phyloP scores from a whole-genome alignment of 148 eudicot genomes.

The Gaultheria prostrata region DNA sequence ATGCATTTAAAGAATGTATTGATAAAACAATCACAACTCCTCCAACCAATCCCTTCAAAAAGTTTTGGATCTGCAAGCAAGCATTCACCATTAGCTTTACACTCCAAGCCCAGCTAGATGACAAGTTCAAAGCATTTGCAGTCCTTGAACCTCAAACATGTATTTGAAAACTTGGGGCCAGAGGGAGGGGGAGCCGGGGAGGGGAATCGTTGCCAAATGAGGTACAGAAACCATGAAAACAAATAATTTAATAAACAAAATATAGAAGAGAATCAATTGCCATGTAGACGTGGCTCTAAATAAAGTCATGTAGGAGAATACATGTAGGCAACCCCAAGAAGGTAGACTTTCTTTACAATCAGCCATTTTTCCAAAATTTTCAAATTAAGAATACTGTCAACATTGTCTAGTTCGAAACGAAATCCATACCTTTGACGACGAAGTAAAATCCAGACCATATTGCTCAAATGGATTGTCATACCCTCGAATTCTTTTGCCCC shows the following conservation, averaged over 20 bases:
- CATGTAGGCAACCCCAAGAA: neutral
- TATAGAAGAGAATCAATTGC: neutral
- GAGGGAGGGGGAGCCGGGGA: neutral
- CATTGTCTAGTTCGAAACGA: neutral
- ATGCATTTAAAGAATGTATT: slow-evolving; percentile 51
- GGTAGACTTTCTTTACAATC: neutral
- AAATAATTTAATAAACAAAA: neutral
- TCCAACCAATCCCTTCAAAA: slow-evolving; percentile 64
- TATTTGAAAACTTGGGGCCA: neutral
- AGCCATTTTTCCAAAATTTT: neutral
- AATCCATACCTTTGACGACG: slow-evolving; percentile 54
- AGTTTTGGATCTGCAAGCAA: slow-evolving; percentile 57
- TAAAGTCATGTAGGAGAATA: neutral
- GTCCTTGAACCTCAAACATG: neutral
- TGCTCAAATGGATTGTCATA: slow-evolving; percentile 73
- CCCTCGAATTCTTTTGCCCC: slow-evolving; percentile 94
- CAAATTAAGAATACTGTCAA: neutral
- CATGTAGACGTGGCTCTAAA: neutral
- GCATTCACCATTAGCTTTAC: neutral
- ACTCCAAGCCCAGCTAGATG: neutral
- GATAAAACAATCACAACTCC: slow-evolving; percentile 66
- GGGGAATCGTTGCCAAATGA: neutral
- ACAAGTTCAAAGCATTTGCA: neutral
- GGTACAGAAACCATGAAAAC: neutral
- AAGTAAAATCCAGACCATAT: slow-evolving; percentile 78